These are phyloP conservation scores for Trichoderma brevicompactum DNA, from an alignment of 2,329 filamentous ascomycete species.

Conservation along the genomic window DNA sequence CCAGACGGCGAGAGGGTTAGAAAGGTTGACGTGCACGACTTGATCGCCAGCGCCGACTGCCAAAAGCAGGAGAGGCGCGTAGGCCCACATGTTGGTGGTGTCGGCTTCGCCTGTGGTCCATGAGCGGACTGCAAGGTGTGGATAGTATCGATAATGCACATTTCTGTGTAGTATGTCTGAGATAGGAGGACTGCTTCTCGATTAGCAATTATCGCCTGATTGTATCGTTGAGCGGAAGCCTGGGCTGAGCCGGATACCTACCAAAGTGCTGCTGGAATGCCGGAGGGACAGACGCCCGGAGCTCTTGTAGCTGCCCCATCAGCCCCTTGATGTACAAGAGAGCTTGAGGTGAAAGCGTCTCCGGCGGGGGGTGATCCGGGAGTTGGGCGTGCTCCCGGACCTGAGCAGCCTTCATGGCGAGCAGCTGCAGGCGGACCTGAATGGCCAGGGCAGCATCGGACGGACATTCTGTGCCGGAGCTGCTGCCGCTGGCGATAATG, in stretches of 20 bases:
- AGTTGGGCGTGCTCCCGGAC: neutral
- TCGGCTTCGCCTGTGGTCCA: neutral
- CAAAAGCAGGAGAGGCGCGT: conserved; percentile 2
- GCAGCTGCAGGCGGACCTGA: neutral
- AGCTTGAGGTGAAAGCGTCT: conserved; percentile 1
- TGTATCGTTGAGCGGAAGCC: neutral
- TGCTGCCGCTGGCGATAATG: neutral
- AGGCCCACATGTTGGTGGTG: neutral
- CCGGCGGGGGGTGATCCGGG: neutral
- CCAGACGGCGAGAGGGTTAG: neutral
- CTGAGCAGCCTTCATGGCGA: neutral
- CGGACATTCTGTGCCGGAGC: neutral
- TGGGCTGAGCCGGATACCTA: neutral
- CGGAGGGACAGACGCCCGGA: neutral
- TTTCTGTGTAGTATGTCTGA: conserved; percentile 9
- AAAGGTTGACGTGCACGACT: conserved; percentile 1
- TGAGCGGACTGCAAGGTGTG: neutral
- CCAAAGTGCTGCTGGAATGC: conserved; percentile 4
- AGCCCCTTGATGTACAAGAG: conserved; percentile 2
- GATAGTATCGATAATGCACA: neutral
- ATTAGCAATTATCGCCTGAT: neutral
- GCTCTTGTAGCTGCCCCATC: neutral
- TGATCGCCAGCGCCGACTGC: conserved; percentile 2
- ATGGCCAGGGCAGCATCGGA: conserved; percentile 6
- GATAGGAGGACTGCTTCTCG: neutral